phyloP scores from a whole-genome alignment of 2,329 filamentous ascomycete species.

The Shiraia bambusicola region DNA sequence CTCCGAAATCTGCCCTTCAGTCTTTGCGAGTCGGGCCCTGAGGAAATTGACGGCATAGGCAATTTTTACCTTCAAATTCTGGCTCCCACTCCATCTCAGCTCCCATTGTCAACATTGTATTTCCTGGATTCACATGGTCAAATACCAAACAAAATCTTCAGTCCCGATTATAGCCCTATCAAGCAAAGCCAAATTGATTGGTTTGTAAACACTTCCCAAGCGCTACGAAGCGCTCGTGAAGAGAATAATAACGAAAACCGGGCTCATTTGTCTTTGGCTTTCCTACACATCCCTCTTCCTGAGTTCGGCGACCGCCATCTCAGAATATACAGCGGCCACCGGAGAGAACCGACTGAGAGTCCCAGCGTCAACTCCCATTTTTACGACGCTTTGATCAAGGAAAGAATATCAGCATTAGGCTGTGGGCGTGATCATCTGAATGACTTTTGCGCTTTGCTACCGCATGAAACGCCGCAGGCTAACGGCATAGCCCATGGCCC shows the following conservation, averaged over 20 bases:
- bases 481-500: constrained; percentile 10
- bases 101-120: constrained; percentile 66
- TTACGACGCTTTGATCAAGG: constrained; percentile 77
- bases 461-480: constrained; percentile 17
- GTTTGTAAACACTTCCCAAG: constrained; percentile 75
- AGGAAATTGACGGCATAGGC: constrained; percentile 82
- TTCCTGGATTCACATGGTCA: constrained; percentile 88
- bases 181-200: constrained; percentile 89
- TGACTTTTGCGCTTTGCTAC: constrained; percentile 73
- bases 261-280: constrained; percentile 91
- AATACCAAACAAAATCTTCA: constrained; percentile 68
- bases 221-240: constrained; percentile 55
- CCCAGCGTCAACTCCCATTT: constrained; percentile 87
- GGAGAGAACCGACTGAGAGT: constrained; percentile 79
- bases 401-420: constrained; percentile 79
- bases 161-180: constrained; percentile 92
- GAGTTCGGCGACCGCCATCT: constrained; percentile 69
- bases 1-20: constrained; percentile 68
- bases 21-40: constrained; percentile 76
- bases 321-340: constrained; percentile 64
- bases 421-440: constrained; percentile 95
- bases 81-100: constrained; percentile 55
- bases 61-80: constrained; percentile 90
- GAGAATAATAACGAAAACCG: constrained; percentile 71
- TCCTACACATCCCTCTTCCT: constrained; percentile 91